Evolutionary conservation across 208 protist genomes (phyloP).

Genomic region (Acanthamoeba royreba): DNA sequence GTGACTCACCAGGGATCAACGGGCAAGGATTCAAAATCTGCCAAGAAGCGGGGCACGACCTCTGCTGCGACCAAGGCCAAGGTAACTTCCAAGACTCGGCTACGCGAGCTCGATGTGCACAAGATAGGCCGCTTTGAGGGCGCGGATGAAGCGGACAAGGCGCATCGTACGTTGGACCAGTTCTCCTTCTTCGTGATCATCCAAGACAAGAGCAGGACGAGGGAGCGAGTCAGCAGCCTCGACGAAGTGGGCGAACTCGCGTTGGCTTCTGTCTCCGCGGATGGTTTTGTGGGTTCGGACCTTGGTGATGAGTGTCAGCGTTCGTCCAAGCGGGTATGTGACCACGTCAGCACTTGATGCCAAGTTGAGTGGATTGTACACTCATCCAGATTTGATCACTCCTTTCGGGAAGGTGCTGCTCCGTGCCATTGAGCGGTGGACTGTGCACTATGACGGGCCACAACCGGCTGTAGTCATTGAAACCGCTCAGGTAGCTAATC

Average conservation of each 20-base stretch:
- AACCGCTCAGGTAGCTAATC: background rate
- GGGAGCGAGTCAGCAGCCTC: background rate
- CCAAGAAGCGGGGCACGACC: no score
- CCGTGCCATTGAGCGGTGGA: background rate
- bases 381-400: no score
- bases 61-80: no score
- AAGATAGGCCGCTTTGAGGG: background rate
- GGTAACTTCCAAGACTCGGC: background rate
- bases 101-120: background rate
- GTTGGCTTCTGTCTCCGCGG: background rate
- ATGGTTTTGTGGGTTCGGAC: background rate
- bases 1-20: no score
- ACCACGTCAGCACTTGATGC: background rate
- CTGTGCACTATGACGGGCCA: background rate
- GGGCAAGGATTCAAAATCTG: no score
- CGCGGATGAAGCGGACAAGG: background rate
- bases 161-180: background rate
- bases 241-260: background rate
- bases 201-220: background rate
- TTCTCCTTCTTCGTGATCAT: slow-evolving; percentile 27
- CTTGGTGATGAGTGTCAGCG: background rate
- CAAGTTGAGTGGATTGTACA: no score
- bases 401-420: background rate
- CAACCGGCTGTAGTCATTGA: background rate
- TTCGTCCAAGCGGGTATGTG: background rate